Evolutionary conservation across 164 flowering plant genomes (phyloP).

Genomic region (Berberis vulgaris): DNA sequence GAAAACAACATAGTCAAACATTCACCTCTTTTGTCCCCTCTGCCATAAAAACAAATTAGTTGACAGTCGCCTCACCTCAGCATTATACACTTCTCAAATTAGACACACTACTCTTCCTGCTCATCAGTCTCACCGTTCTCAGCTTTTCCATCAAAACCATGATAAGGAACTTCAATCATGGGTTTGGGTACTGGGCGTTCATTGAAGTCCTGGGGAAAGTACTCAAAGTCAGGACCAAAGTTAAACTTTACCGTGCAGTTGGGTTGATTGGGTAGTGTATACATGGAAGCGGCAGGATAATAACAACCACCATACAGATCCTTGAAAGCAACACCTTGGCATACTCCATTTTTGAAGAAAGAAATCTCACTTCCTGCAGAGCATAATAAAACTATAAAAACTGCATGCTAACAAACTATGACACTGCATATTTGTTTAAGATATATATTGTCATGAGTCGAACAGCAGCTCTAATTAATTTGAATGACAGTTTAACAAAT

Average conservation of each 20-base stretch:
- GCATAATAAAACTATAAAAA: background rate
- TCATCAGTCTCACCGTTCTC: conserved; percentile 52
- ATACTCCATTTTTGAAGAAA: conserved; percentile 81
- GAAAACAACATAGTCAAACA: too few species aligned
- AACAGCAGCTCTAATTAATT: too few species aligned
- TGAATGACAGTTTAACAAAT: too few species aligned
- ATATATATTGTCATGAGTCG: too few species aligned
- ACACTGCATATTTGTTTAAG: too few species aligned
- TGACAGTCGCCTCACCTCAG: too few species aligned
- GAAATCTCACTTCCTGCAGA: conserved; percentile 89
- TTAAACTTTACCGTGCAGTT: conserved; percentile 88
- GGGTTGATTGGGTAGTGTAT: conserved; percentile 83
- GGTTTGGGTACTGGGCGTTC: conserved; percentile 67
- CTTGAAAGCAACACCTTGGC: conserved; percentile 89
- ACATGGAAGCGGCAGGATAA: conserved; percentile 97
- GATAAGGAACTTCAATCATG: conserved; percentile 90
- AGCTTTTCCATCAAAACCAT: conserved; percentile 46
- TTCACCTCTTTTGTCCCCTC: too few species aligned
- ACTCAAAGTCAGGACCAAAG: conserved; percentile 93
- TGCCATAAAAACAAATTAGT: too few species aligned
- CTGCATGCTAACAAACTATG: too few species aligned
- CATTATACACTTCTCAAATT: too few species aligned
- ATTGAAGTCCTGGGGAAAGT: conserved; percentile 60
- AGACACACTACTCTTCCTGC: conserved; percentile 17
- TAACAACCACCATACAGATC: conserved; percentile 82